Evolutionary conservation across 169 alveolate species (phyloP).

Genomic region (Eimeria mitis): DNA sequence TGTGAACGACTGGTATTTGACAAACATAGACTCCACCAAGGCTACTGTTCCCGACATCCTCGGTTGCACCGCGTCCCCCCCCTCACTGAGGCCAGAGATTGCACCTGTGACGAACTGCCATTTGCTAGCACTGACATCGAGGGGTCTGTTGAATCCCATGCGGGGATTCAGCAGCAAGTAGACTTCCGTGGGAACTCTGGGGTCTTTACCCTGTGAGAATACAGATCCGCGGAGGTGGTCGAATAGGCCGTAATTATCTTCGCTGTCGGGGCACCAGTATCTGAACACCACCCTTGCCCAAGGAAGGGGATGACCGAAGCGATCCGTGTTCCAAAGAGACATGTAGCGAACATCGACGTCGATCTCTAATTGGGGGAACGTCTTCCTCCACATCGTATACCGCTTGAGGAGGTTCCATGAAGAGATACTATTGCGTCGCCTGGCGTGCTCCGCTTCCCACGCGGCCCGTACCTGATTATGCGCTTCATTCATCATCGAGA

Average conservation of each 20-base stretch:
- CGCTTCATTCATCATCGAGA: background rate
- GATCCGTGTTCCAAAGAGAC: slow-evolving; percentile 34
- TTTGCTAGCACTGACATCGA: slow-evolving; percentile 15
- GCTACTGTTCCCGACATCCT: background rate
- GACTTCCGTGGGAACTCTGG: slow-evolving; percentile 7
- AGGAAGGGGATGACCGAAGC: slow-evolving; percentile 59
- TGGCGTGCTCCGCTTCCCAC: slow-evolving; percentile 17
- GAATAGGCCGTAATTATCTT: slow-evolving; percentile 23
- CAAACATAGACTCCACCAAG: background rate
- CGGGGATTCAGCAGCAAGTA: slow-evolving; percentile 30
- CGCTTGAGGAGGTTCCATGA: background rate
- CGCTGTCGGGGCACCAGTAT: background rate
- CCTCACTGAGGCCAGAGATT: background rate
- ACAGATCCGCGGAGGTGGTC: background rate
- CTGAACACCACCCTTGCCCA: slow-evolving; percentile 21
- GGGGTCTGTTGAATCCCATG: slow-evolving; percentile 26
- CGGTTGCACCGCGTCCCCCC: background rate
- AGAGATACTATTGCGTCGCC: background rate
- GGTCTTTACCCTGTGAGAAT: slow-evolving; percentile 1
- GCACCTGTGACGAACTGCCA: slow-evolving; percentile 16
- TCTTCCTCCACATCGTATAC: background rate
- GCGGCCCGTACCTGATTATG: background rate
- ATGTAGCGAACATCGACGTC: background rate
- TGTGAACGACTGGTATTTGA: background rate
- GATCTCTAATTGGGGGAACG: slow-evolving; percentile 16